Evolutionary conservation across 108 stramenopile species (phyloP).

Genomic region (Skeletonema menzelii): DNA sequence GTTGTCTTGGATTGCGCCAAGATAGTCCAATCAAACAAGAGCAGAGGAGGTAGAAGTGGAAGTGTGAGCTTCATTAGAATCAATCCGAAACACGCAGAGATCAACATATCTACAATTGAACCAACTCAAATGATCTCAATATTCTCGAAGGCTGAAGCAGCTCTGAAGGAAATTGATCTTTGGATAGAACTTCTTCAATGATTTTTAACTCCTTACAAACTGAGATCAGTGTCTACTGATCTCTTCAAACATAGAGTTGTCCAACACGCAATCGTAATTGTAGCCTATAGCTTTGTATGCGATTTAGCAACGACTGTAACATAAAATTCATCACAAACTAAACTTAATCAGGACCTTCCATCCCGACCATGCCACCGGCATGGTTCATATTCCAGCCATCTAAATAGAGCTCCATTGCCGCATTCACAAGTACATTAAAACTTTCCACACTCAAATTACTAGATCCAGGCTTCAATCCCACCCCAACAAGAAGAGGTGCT

Average conservation of each 20-base stretch:
- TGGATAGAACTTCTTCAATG: slow-evolving; percentile 17
- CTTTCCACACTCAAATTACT: slow-evolving; percentile 16
- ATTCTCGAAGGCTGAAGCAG: slow-evolving; percentile 11
- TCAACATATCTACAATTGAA: neutral
- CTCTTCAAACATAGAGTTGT: too few species aligned
- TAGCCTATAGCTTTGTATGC: too few species aligned
- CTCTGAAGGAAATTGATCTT: slow-evolving; percentile 20
- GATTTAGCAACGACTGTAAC: too few species aligned
- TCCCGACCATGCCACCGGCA: slow-evolving; percentile 15
- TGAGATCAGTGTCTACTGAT: too few species aligned
- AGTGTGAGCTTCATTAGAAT: slow-evolving; percentile 41
- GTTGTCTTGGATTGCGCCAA: slow-evolving; percentile 44
- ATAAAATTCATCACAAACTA: too few species aligned
- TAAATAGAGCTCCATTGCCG: slow-evolving; percentile 25
- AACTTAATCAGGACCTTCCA: slow-evolving; percentile 34
- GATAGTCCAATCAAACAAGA: slow-evolving; percentile 3
- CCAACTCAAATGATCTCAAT: slow-evolving; percentile 23
- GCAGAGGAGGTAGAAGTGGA: slow-evolving; percentile 1
- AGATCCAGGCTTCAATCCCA: slow-evolving; percentile 25
- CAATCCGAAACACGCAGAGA: slow-evolving; percentile 42
- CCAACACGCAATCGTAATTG: too few species aligned
- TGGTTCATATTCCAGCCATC: slow-evolving; percentile 20
- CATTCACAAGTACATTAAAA: slow-evolving; percentile 23
- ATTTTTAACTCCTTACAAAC: too few species aligned
- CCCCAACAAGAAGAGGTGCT: slow-evolving; percentile 30